phyloP scores from a whole-genome alignment of 331 rosid genomes.

The Stylosanthes scabra region DNA sequence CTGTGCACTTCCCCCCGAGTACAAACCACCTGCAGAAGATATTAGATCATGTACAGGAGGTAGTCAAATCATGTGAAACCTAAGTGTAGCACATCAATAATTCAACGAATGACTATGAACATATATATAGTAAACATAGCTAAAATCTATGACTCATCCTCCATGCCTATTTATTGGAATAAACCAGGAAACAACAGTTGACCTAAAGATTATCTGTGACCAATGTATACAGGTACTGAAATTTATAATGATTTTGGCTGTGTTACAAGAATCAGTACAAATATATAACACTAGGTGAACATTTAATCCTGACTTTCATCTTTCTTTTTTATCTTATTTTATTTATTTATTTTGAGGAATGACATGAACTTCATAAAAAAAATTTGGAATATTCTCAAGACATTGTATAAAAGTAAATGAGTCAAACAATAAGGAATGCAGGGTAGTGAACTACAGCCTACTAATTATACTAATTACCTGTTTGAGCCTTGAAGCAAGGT shows the following conservation, averaged over 20 bases:
- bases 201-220: slow-evolving; percentile 2
- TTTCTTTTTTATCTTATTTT: too few relatives aligned
- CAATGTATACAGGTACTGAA: background rate
- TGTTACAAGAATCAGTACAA: background rate
- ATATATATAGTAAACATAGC: slow-evolving; percentile 25
- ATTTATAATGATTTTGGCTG: background rate
- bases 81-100: background rate
- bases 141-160: background rate
- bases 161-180: slow-evolving; percentile 12
- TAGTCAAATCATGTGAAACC: slow-evolving; percentile 10
- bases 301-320: background rate
- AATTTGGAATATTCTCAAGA: slow-evolving; percentile 13
- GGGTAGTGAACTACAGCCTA: background rate
- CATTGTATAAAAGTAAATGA: background rate
- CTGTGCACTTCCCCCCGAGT: slow-evolving; percentile 98
- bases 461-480: slow-evolving; percentile 78
- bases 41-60: slow-evolving; percentile 12
- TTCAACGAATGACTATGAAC: slow-evolving; percentile 1
- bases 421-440: slow-evolving; percentile 5
- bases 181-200: background rate
- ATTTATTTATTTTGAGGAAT: background rate
- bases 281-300: background rate
- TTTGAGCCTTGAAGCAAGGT: slow-evolving; percentile 89
- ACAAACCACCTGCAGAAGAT: slow-evolving; percentile 81
- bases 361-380: background rate